Evolutionary conservation across 208 protist species (phyloP).

Genomic region (Acanthamoeba castellanii): DNA sequence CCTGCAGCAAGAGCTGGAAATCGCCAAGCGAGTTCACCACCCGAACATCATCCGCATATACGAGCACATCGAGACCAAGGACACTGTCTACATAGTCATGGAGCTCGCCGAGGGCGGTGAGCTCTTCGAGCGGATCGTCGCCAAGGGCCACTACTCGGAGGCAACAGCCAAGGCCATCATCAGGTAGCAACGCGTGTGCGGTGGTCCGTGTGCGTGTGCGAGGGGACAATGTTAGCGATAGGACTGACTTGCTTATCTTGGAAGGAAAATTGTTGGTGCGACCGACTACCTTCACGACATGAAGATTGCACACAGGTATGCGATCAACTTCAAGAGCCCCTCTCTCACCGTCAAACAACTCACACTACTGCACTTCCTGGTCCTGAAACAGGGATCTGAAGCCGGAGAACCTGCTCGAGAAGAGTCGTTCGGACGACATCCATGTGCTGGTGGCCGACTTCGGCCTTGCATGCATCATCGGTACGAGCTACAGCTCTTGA

Average conservation of each 20-base stretch:
- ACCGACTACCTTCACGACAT: constrained; percentile 83
- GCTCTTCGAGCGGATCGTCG: constrained; percentile 87
- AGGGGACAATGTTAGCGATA: background rate
- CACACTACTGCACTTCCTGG: no score
- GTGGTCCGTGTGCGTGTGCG: no score
- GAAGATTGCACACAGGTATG: constrained; percentile 83
- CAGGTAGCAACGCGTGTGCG: background rate
- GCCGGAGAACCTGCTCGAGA: constrained; percentile 86
- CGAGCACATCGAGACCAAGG: constrained; percentile 2
- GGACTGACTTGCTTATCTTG: background rate
- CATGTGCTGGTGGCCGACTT: constrained; percentile 87
- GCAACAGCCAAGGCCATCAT: constrained; percentile 81
- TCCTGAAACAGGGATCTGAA: background rate
- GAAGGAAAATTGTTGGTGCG: constrained; percentile 78
- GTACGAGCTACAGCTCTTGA: background rate
- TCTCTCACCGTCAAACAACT: background rate
- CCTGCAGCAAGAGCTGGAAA: background rate
- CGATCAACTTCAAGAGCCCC: background rate
- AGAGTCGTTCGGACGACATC: constrained; percentile 72
- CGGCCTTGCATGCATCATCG: constrained; percentile 85
- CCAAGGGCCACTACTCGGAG: constrained; percentile 86
- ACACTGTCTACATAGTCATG: background rate
- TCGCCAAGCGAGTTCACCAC: constrained; percentile 12
- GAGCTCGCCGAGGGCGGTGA: constrained; percentile 77
- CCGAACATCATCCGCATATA: background rate